Evolutionary conservation across 108 stramenopile species (phyloP), one percentile per base, ranked within the genome.

Genomic region (Cyclotella baltica): DNA sequence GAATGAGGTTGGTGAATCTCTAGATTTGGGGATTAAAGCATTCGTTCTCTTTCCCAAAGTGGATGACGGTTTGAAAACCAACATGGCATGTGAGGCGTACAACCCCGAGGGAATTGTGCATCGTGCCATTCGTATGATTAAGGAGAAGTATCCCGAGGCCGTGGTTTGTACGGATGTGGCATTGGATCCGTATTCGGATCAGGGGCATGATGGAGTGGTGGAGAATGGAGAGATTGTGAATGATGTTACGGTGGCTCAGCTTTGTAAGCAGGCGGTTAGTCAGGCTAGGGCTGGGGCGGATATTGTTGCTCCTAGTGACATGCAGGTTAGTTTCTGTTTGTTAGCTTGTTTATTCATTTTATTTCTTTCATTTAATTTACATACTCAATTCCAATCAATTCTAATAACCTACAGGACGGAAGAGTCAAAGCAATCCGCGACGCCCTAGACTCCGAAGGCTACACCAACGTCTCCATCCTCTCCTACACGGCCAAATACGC

Each of bases 401-500:
- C 10, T n/a, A 20, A 52, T 20, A 23, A 23, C 55, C 85, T 79
- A 57, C 58, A 92, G 91, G 99, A 99, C 72, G 99, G 99, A 2
- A 96, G 99, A 29, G 95, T 99, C 25, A 96, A 95, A 38, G 98
- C 98, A 16, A 97, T 99, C 62, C 94, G 99, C 25, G 96, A 97
- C 75, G 98, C 98, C 55, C 88, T 99, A 27, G 99, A 99, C 73
- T 88, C 96, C 20, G 98, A 98, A 73, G 98, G 98, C n/a, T 98
- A 96, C 87, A 97, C 97, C 33, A 92, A 99, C 80, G 98, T 98
- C 33, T 95, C 94, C 30, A 98, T 99, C 74, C 84, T 99, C 66
- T 88, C 98, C n/a, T 99, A 99, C 90, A 98, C 99, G 35, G 98
- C 98, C 75, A 99, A 99, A 76, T 98, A 98, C 70, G 99, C 99